A percentile compares a stretch with the other conserved stretches of the same genome.
phyloP scores from a whole-genome alignment of 495 filamentous ascomycete species.

The Aspergillus egyptiacus region DNA sequence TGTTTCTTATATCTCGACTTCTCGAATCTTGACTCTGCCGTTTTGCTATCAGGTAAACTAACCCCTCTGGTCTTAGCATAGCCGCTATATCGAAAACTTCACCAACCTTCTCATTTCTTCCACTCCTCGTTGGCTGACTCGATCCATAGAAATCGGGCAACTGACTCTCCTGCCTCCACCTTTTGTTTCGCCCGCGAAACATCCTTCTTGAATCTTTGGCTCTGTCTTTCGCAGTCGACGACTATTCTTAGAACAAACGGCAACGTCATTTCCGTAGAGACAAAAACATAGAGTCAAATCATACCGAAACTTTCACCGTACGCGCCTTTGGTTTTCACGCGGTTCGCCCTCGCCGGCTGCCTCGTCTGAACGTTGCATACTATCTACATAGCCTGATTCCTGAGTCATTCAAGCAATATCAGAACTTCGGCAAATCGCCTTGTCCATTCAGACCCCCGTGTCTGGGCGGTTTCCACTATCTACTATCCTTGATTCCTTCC shows the following conservation, averaged over 20 bases:
- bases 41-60: slow-evolving; percentile 3
- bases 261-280: slow-evolving; percentile 2
- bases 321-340: neutral
- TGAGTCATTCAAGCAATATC: slow-evolving; percentile 5
- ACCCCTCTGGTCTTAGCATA: slow-evolving; percentile 6
- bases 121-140: slow-evolving; percentile 3
- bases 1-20: neutral
- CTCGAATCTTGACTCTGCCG: slow-evolving; percentile 7
- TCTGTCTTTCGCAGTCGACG: neutral
- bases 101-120: slow-evolving; percentile 10
- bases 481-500: slow-evolving; percentile 15
- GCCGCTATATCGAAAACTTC: slow-evolving; percentile 4
- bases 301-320: neutral
- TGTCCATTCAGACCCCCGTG: slow-evolving; percentile 16
- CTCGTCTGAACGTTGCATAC: slow-evolving; percentile 7
- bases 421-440: slow-evolving; percentile 6
- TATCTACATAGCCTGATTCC: slow-evolving; percentile 2
- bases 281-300: slow-evolving; percentile 1
- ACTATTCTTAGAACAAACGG: neutral
- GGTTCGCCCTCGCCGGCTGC: slow-evolving; percentile 1
- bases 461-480: slow-evolving; percentile 35
- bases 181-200: neutral
- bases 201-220: neutral
- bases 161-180: slow-evolving; percentile 10
- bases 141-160: neutral